Base-by-base conservation (phyloP, 257 asterid genomes). In the Leptodermis oblonga region DNA sequence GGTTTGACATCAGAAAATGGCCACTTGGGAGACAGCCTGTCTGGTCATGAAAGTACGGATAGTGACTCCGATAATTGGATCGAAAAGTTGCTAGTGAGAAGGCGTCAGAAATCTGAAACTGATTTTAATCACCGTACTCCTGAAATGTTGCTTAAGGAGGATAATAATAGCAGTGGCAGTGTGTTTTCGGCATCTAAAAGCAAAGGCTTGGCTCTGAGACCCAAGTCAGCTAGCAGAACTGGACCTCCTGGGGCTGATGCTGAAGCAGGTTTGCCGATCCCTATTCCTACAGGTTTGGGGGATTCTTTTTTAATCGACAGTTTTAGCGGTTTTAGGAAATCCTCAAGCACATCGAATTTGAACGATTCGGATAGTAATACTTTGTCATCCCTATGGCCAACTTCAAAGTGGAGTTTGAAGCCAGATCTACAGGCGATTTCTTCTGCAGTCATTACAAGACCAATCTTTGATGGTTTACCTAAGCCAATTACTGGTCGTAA, bases 401-500 rank as follows among this genome's bases (percentile, higher is more conserved):
- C 89, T 11, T 72, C 93, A n/a, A 88, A 83, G 73, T 92, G 96
- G 96, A 85, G 83, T 70, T 76, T 92, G 84, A 92, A 82, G 85
- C 80, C 95, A 33, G 97, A 88, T 75, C 80, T 89, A 54, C 95
- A 82, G 73, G 86, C 89, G 33, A 79, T 86, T 67, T 84, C 91
- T 17, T 76, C 83, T 71, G 86, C 96, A 49, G 87, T 89, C 72
- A 82, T 87, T 76, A 66, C 94, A 9, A 87, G 78, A 76, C 93
- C 97, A 17, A 88, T 90, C 79, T 85, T 90, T 56, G 94, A 90
- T 74, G 93, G 97, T 68, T 76, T 90, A 65, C 86, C 87, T 23
- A 88, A 80, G 75, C 91, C 89, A 25, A 70, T 85, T 51, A 72
- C 70, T 22, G 82, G 79, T 69, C 81, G 89, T 46, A 84, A 72